phyloP scores from a whole-genome alignment of 306 rosid species.

The Luffa aegyptiaca region DNA sequence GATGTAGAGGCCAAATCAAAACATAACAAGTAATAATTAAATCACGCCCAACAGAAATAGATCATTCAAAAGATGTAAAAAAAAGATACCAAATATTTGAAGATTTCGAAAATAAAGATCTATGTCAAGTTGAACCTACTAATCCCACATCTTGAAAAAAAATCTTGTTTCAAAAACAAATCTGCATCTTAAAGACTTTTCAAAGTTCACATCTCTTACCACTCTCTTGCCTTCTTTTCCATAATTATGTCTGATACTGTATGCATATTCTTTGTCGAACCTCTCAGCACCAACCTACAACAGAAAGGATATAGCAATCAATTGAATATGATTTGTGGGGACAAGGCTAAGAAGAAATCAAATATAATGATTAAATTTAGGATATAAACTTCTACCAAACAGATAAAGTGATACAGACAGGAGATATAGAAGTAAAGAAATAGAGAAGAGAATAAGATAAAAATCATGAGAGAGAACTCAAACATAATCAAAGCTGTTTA shows the following conservation, averaged over 20 bases:
- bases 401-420: not conserved
- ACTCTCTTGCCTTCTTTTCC: constrained; percentile 92
- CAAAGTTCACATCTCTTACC: constrained; percentile 38
- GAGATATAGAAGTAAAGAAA: not conserved
- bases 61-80: not conserved
- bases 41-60: not conserved
- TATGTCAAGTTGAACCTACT: not conserved
- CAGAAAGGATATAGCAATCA: constrained; percentile 15
- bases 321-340: constrained; percentile 12
- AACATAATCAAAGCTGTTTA: not conserved
- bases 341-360: not conserved
- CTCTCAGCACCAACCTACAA: constrained; percentile 81
- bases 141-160: not conserved
- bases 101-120: not conserved
- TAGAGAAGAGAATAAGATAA: not conserved
- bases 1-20: not conserved
- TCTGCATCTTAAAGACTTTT: not conserved
- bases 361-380: not conserved
- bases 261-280: constrained; percentile 89
- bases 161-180: not conserved
- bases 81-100: not conserved
- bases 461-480: not conserved
- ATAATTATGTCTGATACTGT: constrained; percentile 76
- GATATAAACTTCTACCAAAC: not conserved
- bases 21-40: not conserved